These are phyloP conservation scores for Russula foetens DNA, from an alignment of 768 basidiomycete genomes.

Conservation along the genomic window DNA sequence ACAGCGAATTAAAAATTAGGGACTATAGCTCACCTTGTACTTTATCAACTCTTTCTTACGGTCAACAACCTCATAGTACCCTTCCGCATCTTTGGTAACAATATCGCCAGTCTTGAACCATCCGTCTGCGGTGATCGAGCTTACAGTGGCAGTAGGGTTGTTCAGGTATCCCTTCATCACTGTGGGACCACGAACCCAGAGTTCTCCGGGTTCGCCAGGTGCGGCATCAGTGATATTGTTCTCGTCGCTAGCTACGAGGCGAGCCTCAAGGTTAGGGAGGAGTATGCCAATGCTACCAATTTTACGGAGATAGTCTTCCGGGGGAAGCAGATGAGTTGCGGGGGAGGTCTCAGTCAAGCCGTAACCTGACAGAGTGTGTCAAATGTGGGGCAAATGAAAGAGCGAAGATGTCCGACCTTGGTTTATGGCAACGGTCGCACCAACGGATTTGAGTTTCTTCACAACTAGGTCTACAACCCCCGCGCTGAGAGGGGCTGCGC, in stretches of 20 bases:
- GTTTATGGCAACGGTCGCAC: slow-evolving; percentile 33
- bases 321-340: slow-evolving; percentile 49
- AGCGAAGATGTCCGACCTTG: slow-evolving; percentile 39
- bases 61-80: slow-evolving; percentile 69
- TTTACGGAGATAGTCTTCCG: slow-evolving; percentile 36
- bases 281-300: slow-evolving; percentile 62
- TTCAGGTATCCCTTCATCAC: slow-evolving; percentile 86
- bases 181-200: slow-evolving; percentile 72
- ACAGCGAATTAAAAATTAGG: neutral
- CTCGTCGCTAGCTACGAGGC: slow-evolving; percentile 58
- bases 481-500: slow-evolving; percentile 73
- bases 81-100: slow-evolving; percentile 54
- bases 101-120: slow-evolving; percentile 94
- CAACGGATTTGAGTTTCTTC: slow-evolving; percentile 33
- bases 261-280: slow-evolving; percentile 67
- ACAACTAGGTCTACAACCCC: slow-evolving; percentile 47
- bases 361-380: slow-evolving; percentile 38
- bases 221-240: slow-evolving; percentile 42
- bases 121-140: slow-evolving; percentile 58
- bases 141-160: slow-evolving; percentile 59
- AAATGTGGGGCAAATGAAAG: slow-evolving; percentile 2
- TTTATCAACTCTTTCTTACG: slow-evolving; percentile 70
- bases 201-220: slow-evolving; percentile 59
- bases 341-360: slow-evolving; percentile 83
- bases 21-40: slow-evolving; percentile 44